A percentile compares a stretch with the other conserved stretches of the same genome.
Conservation (phyloP, 208 protist genomes). For the Trypanosoma avium region DNA sequence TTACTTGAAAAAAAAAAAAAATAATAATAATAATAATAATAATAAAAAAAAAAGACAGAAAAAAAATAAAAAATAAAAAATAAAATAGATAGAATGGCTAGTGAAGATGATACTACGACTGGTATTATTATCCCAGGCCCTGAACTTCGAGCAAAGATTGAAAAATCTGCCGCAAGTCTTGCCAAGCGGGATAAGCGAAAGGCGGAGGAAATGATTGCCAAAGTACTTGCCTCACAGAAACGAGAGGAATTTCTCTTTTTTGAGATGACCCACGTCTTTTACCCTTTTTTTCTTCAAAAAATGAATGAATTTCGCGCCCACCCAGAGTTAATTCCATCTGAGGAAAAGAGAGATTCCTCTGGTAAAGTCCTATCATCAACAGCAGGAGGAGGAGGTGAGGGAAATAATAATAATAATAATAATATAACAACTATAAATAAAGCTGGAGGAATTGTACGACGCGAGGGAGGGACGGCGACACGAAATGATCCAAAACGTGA, state of each 20-base stretch:
- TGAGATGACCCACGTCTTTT: constrained; percentile 85
- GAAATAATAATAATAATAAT: constrained; percentile 31
- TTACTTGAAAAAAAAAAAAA: not conserved
- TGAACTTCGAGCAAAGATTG: constrained; percentile 76
- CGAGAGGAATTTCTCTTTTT: constrained; percentile 83
- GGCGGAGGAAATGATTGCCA: constrained; percentile 80
- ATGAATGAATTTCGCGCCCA: constrained; percentile 80
- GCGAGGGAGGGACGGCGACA: constrained; percentile 57
- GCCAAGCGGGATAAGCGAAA: constrained; percentile 68
- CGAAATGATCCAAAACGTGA: constrained; percentile 57
- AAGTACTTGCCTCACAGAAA: constrained; percentile 68
- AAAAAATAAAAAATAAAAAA: not conserved
- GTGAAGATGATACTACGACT: constrained; percentile 52
- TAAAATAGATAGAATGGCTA: constrained; percentile 18
- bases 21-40: not conserved
- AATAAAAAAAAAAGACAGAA: not conserved
- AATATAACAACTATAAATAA: constrained; percentile 44
- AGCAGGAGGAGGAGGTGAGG: constrained; percentile 21
- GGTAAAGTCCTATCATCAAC: constrained; percentile 30
- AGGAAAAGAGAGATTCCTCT: constrained; percentile 20
- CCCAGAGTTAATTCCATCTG: constrained; percentile 53
- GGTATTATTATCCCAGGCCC: constrained; percentile 81
- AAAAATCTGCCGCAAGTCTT: constrained; percentile 69
- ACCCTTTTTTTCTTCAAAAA: constrained; percentile 87
- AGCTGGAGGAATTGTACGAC: constrained; percentile 45